Base-by-base conservation (phyloP, 2,329 filamentous ascomycete species). In the Paecilomyces formosus region DNA sequence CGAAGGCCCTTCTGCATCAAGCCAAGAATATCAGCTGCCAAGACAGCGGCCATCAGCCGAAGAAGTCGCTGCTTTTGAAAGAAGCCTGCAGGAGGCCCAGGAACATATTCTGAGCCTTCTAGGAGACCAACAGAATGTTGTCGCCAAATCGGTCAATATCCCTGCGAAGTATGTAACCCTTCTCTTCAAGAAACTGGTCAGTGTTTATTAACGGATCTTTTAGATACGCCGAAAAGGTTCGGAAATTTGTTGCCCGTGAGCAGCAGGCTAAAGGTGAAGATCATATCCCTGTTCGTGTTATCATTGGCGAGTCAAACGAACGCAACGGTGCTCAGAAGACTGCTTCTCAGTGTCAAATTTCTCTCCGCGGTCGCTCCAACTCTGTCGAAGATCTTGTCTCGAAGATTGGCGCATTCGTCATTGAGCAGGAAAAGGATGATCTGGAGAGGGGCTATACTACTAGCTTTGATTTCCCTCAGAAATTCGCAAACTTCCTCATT, bases 381-480 rank as follows among this genome's bases (percentile, higher is more conserved):
- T 83, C 84, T 22, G 90, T 96, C 3, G 84, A 89, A 55, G 83
- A 85, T 1, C 82, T 97, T 45, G 81, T 84, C 30, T 76, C 82
- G 35, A 94, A 92, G 78, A 85, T 96, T 57, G 76, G 84, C 59
- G 84, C 84, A 6, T 97, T 96, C 69, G 81, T 97, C 22, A 87
- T 88, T 70, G 88, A 95, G 71, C 92, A 96, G 75, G 89, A 92
- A 78, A 84, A 90, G 72, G 92, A 97, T 61, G 93, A 97, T 75
- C 89, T 94, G 71, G 93, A 97, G 76, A 89, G 93, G 60, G 92
- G 90, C 52, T 95, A 92, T 76, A 92, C 86, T 2, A 79, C 90
- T 60, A 85, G 84, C 26, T 97, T 97, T 65, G 91, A 96, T 63
- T 99, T 96, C 78, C 93, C 93, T 7, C 90, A 96, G 72, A 95